Percentiles rank a stretch among this genome's conserved stretches.
These are phyloP conservation scores for Arthrinium puccinioides DNA, from an alignment of 2,329 filamentous ascomycete species.

Conservation along the genomic window DNA sequence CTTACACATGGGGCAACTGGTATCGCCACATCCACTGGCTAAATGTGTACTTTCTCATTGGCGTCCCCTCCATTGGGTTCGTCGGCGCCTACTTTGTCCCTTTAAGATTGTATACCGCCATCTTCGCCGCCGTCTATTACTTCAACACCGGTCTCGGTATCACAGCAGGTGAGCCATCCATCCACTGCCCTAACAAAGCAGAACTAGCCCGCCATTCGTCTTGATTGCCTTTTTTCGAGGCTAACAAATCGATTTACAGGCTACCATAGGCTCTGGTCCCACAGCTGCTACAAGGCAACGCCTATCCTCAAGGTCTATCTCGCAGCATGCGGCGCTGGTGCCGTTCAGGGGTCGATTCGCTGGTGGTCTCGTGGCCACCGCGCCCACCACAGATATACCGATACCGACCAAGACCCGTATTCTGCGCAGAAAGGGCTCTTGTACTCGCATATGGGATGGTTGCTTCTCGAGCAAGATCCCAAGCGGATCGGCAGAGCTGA, in stretches of 20 bases:
- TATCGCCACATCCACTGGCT: conserved; percentile 93
- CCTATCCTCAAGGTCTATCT: conserved; percentile 37
- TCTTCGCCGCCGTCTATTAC: conserved; percentile 36
- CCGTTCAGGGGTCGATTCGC: conserved; percentile 40
- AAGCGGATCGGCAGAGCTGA: conserved; percentile 43
- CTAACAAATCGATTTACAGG: conserved; percentile 9
- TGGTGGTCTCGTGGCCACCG: conserved; percentile 43
- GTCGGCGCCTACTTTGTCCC: conserved; percentile 74
- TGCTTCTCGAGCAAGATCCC: conserved; percentile 47
- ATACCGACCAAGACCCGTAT: conserved; percentile 45
- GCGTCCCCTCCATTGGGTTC: conserved; percentile 67
- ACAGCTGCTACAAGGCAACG: conserved; percentile 38
- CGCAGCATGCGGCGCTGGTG: conserved; percentile 36
- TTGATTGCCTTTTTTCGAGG: background rate
- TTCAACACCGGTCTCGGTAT: conserved; percentile 27
- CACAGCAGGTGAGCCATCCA: conserved; percentile 19
- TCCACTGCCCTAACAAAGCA: too few species aligned
- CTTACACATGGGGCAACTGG: conserved; percentile 78
- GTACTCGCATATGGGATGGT: conserved; percentile 44
- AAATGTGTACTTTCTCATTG: conserved; percentile 73
- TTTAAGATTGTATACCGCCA: conserved; percentile 20
- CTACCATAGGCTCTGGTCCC: conserved; percentile 31
- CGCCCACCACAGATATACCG: conserved; percentile 43
- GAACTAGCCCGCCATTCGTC: background rate
- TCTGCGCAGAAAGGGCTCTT: conserved; percentile 41